Conservation (phyloP, 179 eudicot species). For the Heliamphora pulchella region DNA sequence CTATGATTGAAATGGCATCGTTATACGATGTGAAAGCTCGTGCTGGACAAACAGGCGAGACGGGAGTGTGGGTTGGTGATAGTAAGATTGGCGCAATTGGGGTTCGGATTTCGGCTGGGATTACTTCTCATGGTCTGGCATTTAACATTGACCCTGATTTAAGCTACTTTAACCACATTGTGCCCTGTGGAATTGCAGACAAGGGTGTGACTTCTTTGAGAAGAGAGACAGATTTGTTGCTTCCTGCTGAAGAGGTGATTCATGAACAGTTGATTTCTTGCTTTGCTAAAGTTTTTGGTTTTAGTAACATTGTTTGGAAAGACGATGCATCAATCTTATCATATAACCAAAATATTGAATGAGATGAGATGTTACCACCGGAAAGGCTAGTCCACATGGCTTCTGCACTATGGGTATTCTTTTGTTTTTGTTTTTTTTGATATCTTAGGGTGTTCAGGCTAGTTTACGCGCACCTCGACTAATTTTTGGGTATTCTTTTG, state of each 20-base stretch:
- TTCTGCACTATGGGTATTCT: not conserved
- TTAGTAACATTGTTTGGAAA: conserved; percentile 29
- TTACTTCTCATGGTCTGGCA: conserved; percentile 82
- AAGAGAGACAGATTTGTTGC: conserved; percentile 42
- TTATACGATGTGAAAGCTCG: conserved; percentile 60
- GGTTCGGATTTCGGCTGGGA: conserved; percentile 73
- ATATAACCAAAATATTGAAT: not conserved
- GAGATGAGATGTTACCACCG: not conserved
- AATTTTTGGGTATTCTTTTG: too few relatives aligned
- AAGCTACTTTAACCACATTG: conserved; percentile 62
- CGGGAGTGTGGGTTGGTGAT: conserved; percentile 88
- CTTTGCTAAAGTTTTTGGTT: conserved; percentile 57
- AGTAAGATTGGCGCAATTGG: conserved; percentile 89
- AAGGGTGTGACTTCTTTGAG: conserved; percentile 77
- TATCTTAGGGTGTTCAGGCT: too few relatives aligned
- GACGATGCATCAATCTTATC: conserved; percentile 22
- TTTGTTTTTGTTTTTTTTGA: not conserved
- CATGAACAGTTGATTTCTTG: conserved; percentile 64
- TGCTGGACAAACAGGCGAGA: conserved; percentile 53
- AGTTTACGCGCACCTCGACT: too few relatives aligned
- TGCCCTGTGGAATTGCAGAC: conserved; percentile 78
- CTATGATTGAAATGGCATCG: conserved; percentile 76
- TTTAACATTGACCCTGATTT: conserved; percentile 80
- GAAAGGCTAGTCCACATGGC: not conserved
- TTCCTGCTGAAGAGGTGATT: conserved; percentile 62